These are phyloP conservation scores for Rhodofomes roseus DNA, from an alignment of 1,284 basidiomycete species.

Conservation along the genomic window DNA sequence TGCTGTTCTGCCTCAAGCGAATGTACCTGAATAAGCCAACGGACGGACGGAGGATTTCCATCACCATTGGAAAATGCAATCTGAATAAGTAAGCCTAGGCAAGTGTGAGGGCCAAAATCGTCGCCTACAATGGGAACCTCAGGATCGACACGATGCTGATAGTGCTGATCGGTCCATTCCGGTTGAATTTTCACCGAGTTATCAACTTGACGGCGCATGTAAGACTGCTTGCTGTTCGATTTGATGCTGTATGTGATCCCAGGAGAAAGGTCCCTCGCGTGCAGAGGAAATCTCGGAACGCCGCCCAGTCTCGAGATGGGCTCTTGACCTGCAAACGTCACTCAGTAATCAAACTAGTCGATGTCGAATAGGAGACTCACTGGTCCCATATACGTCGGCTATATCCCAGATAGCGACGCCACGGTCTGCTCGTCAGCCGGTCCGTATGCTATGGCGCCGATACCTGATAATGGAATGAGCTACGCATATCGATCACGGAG, in stretches of 20 bases:
- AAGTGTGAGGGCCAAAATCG: neutral
- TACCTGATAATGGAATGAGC: constrained; percentile 2
- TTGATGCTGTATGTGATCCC: constrained; percentile 13
- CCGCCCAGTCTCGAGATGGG: constrained; percentile 28
- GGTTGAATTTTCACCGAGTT: constrained; percentile 32
- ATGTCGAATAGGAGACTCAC: constrained; percentile 15
- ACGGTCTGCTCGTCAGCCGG: constrained; percentile 16
- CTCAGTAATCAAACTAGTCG: neutral
- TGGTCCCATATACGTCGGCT: constrained; percentile 25
- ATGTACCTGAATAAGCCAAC: constrained; percentile 36
- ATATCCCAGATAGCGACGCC: constrained; percentile 27
- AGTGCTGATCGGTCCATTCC: constrained; percentile 37
- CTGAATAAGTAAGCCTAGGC: no score
- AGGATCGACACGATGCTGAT: constrained; percentile 29
- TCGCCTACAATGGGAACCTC: constrained; percentile 28
- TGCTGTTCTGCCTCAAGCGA: constrained; percentile 41
- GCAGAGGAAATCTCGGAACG: constrained; percentile 42
- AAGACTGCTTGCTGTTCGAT: constrained; percentile 9
- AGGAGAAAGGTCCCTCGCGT: constrained; percentile 18
- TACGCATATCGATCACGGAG: neutral
- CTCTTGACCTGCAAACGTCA: neutral
- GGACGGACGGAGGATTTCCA: constrained; percentile 4
- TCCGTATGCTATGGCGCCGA: constrained; percentile 13
- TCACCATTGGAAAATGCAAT: neutral
- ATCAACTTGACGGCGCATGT: constrained; percentile 26